Base-by-base conservation (phyloP, 495 filamentous ascomycete genomes). In the Neurospora intermedia region DNA sequence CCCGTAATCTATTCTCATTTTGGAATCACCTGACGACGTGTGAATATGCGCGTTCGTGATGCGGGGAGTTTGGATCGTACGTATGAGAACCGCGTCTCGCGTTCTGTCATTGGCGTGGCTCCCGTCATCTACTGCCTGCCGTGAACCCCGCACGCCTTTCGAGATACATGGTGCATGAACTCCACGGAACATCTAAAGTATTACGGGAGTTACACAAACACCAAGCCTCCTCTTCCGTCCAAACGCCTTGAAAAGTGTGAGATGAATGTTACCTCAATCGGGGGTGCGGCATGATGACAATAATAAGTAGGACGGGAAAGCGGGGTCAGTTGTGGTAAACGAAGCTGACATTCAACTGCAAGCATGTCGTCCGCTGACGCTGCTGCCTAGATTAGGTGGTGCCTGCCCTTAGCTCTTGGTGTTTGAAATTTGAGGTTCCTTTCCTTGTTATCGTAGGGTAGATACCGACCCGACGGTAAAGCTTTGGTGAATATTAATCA, bases 1-100 rank as follows among this genome's bases (percentile, higher is more conserved):
- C 18, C 27, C 54, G 27, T 66, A 27, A 35, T 66, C 54, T 18
- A 35, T 66, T 31, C 3, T 31, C 54, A 66, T 35, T 16, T 66
- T 15, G 15, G 16, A 66, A 35, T 76, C 75, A 76, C 75, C 75
- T 76, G 75, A 76, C 48, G 72, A 11, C 75, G 73, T 71, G 75
- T 74, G 0, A 13, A 27, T 16, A 39, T 7, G 54, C 54, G 27
- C 16, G 54, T 31, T 74, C 45, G 70, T 69, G 73, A 46, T 66
- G 75, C 75, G 75, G 72, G 75, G 75, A 18, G 15, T 66, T 38
- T 16, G 27, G 43, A 10, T 20, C 27, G 13, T 23, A 20, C 43
- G n/a, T 23, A 31, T 54, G 38, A 69, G 20, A 72, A 46, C 70
- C 40, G 20, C 16, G 35, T 70, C 35, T 62, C 70, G 42, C 38